Conservation (phyloP, 768 basidiomycete genomes). For the Bullera alba region DNA sequence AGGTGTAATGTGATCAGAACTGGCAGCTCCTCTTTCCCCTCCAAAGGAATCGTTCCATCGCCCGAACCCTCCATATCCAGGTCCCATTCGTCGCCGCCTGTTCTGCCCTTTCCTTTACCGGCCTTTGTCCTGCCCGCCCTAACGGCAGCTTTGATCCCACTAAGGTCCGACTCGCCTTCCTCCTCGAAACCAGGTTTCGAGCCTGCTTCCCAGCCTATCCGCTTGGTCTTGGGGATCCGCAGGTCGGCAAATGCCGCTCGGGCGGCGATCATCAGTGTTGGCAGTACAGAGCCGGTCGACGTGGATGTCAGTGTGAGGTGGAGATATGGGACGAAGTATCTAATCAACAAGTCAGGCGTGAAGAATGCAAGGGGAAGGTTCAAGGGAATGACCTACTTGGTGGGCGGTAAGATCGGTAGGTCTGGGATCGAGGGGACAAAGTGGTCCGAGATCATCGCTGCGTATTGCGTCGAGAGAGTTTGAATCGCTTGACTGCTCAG, state of each 20-base stretch:
- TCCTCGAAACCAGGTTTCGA: conserved; percentile 1
- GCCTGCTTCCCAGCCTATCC: conserved; percentile 30
- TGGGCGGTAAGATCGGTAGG: conserved; percentile 32
- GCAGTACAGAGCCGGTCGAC: conserved; percentile 24
- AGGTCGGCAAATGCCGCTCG: conserved; percentile 40
- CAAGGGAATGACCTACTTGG: conserved; percentile 20
- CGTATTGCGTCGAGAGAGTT: conserved; percentile 29
- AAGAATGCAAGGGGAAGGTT: background rate
- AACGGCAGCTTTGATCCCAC: conserved; percentile 44
- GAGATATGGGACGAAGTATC: conserved; percentile 42
- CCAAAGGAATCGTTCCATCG: conserved; percentile 22
- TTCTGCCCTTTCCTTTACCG: conserved; percentile 13
- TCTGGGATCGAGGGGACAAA: conserved; percentile 42
- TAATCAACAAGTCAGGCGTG: conserved; percentile 2
- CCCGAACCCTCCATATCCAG: conserved; percentile 29
- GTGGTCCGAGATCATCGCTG: conserved; percentile 32
- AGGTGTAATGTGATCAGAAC: conserved; percentile 40
- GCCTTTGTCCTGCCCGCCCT: conserved; percentile 17
- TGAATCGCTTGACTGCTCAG: conserved; percentile 11
- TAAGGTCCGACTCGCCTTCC: conserved; percentile 25
- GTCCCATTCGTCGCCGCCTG: conserved; percentile 43
- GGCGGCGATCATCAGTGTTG: conserved; percentile 35
- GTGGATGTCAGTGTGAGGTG: conserved; percentile 40
- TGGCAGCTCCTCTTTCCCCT: conserved; percentile 28
- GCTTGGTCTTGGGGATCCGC: conserved; percentile 35